Percentiles rank a stretch among this genome's conserved stretches.
Conservation (phyloP, 2,329 filamentous ascomycete species). For the Fusarium buharicum region DNA sequence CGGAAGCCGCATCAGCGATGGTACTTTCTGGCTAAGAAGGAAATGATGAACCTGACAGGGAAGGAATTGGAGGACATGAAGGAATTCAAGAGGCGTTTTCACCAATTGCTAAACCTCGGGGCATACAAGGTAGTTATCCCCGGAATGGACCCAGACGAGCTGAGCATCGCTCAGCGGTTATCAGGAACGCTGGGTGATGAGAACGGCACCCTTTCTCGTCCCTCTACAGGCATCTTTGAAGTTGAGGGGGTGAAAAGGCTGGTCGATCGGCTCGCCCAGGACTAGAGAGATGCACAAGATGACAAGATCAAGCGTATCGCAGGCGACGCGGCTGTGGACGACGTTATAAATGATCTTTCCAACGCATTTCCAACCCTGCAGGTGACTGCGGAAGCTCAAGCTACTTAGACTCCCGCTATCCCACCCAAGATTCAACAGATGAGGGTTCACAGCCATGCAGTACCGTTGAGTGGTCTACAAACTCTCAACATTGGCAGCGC, state of each 20-base stretch:
- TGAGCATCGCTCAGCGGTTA: conserved; percentile 34
- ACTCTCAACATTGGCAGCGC: not conserved
- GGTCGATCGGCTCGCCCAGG: not conserved
- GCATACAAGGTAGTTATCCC: conserved; percentile 34
- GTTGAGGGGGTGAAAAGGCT: conserved; percentile 13
- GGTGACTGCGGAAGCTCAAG: conserved; percentile 17
- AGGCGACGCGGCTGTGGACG: not conserved
- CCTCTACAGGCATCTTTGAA: conserved; percentile 33
- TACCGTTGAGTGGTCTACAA: conserved; percentile 9
- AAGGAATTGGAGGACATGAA: conserved; percentile 12
- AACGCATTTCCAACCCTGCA: conserved; percentile 7
- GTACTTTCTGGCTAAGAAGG: conserved; percentile 38
- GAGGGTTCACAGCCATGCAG: conserved; percentile 10
- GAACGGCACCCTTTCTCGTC: conserved; percentile 2
- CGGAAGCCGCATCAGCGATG: conserved; percentile 30
- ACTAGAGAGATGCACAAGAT: conserved; percentile 6
- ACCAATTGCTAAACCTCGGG: conserved; percentile 19
- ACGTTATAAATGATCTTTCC: not conserved
- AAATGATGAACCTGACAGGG: conserved; percentile 35
- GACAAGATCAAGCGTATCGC: conserved; percentile 7
- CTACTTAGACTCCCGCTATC: conserved; percentile 4
- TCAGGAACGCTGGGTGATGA: conserved; percentile 35
- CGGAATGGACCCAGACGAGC: conserved; percentile 11
- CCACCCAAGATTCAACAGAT: conserved; percentile 29
- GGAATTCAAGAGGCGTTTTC: conserved; percentile 27